Conservation (phyloP, 345 rosid genomes). For the Clarkia xantiana region DNA sequence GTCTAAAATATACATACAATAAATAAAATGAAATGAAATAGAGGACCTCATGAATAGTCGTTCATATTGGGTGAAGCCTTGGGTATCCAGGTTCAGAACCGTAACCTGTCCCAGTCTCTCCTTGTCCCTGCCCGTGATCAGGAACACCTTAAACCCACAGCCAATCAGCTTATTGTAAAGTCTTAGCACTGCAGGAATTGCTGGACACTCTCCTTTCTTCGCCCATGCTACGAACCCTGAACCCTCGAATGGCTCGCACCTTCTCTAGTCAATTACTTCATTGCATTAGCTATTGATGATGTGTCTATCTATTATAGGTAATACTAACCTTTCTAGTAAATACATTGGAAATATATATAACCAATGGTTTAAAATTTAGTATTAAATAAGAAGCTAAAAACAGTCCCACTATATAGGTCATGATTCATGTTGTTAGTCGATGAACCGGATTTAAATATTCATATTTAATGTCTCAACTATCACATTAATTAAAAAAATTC, state of each 20-base stretch:
- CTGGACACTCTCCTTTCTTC: conserved; percentile 49
- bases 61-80: conserved; percentile 58
- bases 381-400: no score
- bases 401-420: no score
- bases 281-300: no score
- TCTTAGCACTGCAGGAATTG: conserved; percentile 43
- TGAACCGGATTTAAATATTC: no score
- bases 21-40: neutral
- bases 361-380: no score
- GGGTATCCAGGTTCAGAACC: conserved; percentile 34
- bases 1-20: no score
- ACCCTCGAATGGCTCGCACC: conserved; percentile 83
- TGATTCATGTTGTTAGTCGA: no score
- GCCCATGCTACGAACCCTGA: conserved; percentile 61
- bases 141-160: conserved; percentile 51
- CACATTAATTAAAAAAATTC: no score
- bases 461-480: no score
- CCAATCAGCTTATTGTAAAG: conserved; percentile 31
- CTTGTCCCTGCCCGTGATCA: conserved; percentile 68
- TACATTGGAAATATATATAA: no score
- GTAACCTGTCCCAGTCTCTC: conserved; percentile 48
- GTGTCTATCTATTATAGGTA: no score
- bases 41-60: conserved; percentile 50
- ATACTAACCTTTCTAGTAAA: no score
- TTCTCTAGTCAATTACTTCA: conserved; percentile 4